A percentile compares a stretch with the other conserved stretches of the same genome.
These are phyloP conservation scores for Crithidia bombi DNA, from an alignment of 208 protist species.

Conservation along the genomic window DNA sequence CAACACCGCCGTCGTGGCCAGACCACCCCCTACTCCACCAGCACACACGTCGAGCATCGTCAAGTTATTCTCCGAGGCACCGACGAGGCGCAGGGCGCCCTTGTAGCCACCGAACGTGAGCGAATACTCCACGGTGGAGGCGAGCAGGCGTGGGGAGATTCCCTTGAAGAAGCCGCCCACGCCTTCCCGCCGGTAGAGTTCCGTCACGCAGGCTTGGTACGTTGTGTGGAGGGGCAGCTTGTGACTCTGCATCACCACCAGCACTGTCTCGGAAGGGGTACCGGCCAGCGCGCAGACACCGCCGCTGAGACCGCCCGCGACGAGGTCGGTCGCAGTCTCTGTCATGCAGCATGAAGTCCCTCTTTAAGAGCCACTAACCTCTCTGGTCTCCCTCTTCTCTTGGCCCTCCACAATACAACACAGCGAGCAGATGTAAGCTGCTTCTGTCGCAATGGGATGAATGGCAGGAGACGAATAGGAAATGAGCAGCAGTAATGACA, in stretches of 20 bases:
- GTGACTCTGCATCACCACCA: conserved; percentile 80
- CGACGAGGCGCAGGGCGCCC: conserved; percentile 42
- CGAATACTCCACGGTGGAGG: conserved; percentile 66
- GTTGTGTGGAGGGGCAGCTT: conserved; percentile 35
- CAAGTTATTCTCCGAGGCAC: conserved; percentile 43
- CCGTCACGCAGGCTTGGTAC: conserved; percentile 45
- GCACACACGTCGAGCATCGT: conserved; percentile 35
- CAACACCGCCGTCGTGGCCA: conserved; percentile 55
- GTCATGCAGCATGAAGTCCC: not conserved
- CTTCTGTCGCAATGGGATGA: too few relatives aligned
- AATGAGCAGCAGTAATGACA: too few relatives aligned
- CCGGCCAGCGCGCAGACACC: conserved; percentile 62
- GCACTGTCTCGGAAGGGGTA: conserved; percentile 82
- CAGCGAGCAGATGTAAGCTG: too few relatives aligned
- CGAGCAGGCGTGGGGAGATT: conserved; percentile 55
- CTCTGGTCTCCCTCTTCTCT: too few relatives aligned
- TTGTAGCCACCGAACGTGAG: conserved; percentile 71
- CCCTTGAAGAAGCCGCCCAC: conserved; percentile 69
- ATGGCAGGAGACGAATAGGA: too few relatives aligned
- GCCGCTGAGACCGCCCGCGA: conserved; percentile 61
- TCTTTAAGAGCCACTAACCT: too few relatives aligned
- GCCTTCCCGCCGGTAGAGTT: conserved; percentile 52
- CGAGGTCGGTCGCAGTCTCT: conserved; percentile 34
- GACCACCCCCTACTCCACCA: conserved; percentile 56
- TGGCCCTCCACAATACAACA: too few relatives aligned